Evolutionary conservation across 2,329 filamentous ascomycete genomes (phyloP).

Genomic region (Sclerotinia subarctica): DNA sequence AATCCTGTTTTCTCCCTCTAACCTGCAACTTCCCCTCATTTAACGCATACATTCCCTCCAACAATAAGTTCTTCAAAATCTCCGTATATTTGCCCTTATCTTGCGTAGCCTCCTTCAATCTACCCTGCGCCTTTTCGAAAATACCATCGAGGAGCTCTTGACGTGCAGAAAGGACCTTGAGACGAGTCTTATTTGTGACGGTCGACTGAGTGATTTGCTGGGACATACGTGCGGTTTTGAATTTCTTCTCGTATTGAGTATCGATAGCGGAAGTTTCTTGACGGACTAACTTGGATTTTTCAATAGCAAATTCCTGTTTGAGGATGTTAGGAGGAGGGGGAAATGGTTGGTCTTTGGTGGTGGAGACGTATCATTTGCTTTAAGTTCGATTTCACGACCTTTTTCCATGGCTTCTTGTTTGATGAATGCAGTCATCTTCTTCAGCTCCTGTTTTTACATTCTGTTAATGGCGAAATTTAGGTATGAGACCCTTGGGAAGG

Average conservation of each 20-base stretch:
- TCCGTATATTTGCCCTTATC: slow-evolving; percentile 72
- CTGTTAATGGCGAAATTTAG: background rate
- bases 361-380: slow-evolving; percentile 70
- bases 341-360: background rate
- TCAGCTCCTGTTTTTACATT: slow-evolving; percentile 62
- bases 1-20: slow-evolving; percentile 76
- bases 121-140: slow-evolving; percentile 75
- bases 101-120: slow-evolving; percentile 63
- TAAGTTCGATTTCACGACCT: slow-evolving; percentile 94
- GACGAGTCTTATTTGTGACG: slow-evolving; percentile 90
- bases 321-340: slow-evolving; percentile 12
- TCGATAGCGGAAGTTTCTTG: slow-evolving; percentile 94
- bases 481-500: background rate
- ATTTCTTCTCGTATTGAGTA: slow-evolving; percentile 93
- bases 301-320: slow-evolving; percentile 80
- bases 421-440: slow-evolving; percentile 99
- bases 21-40: slow-evolving; percentile 75
- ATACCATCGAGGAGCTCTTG: slow-evolving; percentile 89
- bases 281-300: slow-evolving; percentile 97
- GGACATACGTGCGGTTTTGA: slow-evolving; percentile 96
- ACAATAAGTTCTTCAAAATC: slow-evolving; percentile 73
- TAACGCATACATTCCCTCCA: slow-evolving; percentile 88
- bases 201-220: slow-evolving; percentile 98
- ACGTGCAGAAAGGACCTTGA: slow-evolving; percentile 80
- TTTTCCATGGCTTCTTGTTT: slow-evolving; percentile 97